A percentile compares a stretch with the other conserved stretches of the same genome.
Conservation (phyloP, 2,329 filamentous ascomycete genomes). For the Sarocladium strictum region DNA sequence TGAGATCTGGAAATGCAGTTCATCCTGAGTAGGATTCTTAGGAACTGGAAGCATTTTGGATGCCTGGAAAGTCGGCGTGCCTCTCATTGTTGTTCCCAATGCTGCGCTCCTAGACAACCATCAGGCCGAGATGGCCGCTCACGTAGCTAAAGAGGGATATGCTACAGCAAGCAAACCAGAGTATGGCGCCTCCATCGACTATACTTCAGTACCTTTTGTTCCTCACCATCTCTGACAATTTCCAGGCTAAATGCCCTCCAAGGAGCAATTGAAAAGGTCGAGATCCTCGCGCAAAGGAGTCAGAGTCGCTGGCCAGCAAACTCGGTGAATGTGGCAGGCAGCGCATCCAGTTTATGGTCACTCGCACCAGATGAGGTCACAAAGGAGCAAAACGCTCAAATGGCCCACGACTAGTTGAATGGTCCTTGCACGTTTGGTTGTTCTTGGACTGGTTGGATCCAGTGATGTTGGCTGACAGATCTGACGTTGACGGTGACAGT, state of each 20-base stretch:
- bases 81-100: constrained; percentile 89
- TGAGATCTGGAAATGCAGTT: neutral
- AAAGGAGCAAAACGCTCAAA: constrained; percentile 29
- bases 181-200: constrained; percentile 37
- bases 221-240: neutral
- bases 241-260: constrained; percentile 25
- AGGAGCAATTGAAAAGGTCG: constrained; percentile 30
- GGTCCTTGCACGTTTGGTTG: neutral
- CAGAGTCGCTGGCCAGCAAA: constrained; percentile 29
- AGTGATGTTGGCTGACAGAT: neutral
- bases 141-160: constrained; percentile 69
- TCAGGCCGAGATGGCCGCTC: constrained; percentile 77
- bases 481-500: neutral
- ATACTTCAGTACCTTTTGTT: neutral
- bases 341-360: constrained; percentile 26
- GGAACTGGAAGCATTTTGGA: constrained; percentile 88
- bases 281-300: constrained; percentile 29
- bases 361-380: constrained; percentile 25
- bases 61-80: constrained; percentile 65
- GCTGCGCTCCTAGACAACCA: constrained; percentile 79
- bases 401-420: constrained; percentile 30
- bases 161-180: constrained; percentile 63
- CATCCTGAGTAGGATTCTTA: constrained; percentile 38
- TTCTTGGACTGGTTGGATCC: neutral
- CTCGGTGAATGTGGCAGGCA: constrained; percentile 13